Evolutionary conservation across 1,284 basidiomycete genomes (phyloP).

Genomic region (Naganishia sp.): DNA sequence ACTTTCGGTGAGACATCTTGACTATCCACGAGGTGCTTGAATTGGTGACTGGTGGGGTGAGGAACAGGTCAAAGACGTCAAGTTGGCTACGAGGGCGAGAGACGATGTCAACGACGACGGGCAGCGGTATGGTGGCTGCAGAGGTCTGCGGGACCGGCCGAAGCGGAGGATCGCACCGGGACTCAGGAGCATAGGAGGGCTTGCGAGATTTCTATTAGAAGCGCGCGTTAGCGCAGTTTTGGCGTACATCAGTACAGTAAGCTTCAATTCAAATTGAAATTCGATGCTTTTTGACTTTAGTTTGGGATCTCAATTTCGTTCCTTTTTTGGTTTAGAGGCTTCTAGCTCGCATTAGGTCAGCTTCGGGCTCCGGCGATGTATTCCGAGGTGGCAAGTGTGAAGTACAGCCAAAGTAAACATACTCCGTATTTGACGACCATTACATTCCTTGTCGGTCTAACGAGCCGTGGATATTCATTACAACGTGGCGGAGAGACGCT

Average conservation of each 20-base stretch:
- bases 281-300: neutral
- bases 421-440: no score
- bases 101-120: slow-evolving; percentile 15
- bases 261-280: neutral
- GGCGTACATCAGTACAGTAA: neutral
- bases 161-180: neutral
- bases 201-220: neutral
- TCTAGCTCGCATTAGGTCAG: neutral
- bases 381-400: no score
- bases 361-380: no score
- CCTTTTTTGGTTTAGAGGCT: neutral
- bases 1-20: slow-evolving; percentile 57
- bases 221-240: neutral
- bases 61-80: neutral
- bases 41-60: slow-evolving; percentile 28
- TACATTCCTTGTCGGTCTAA: no score
- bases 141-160: neutral
- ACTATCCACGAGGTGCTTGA: slow-evolving; percentile 24
- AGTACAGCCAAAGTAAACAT: no score
- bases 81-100: neutral
- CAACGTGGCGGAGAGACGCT: no score
- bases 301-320: neutral
- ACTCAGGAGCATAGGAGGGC: neutral
- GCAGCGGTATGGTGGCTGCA: neutral
- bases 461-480: no score